Evolutionary conservation across 345 rosid genomes (phyloP), one percentile per base, ranked within the genome.

Genomic region (Mallotus nudiflorus): DNA sequence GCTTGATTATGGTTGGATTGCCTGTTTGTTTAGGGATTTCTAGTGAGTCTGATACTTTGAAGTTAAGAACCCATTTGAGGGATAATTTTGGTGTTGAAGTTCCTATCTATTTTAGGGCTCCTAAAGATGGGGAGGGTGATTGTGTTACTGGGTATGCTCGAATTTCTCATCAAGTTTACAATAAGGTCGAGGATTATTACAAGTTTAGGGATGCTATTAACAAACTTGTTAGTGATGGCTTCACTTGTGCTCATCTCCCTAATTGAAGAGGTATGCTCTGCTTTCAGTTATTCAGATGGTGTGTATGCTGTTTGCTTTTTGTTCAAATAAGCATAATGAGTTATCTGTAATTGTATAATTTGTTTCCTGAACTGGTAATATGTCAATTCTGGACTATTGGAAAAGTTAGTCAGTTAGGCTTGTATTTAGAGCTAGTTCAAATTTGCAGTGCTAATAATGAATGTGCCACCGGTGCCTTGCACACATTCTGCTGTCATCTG

Each of bases 1-100:
- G 91, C 74, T 90, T 92, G 99, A 73, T 89, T 68, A 95, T 95
- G 99, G 92, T 95, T 1, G 99, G 99, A 4, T 80, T 95, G 71
- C 99, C 99, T 4, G 78, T 83, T 46, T 78, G 85, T 62, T 80
- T 92, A 82, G 83, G 81, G 24, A 88, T 92, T 72, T 65, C 73
- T 2, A 75, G 83, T 59, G 96, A 86, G 3, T 66, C 76, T 0
- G 92, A 92, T 80, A 65, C 84, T 68, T 66, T 79, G 78, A 85
- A 71, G 69, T 81, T 95, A 18, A 88, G 99, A 79, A 62, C 80
- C 1, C 81, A 85, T 76, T 81, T 95, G 85, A 83, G 99, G 77
- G 91, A 87, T 5, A 73, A 25, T 62, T 92, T 80, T 78, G 37
- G 70, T 12, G 75, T 95, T 73, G 99, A 95, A 75, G 94, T 89